phyloP scores from a whole-genome alignment of 768 basidiomycete species.

The Lentinula lateritia region DNA sequence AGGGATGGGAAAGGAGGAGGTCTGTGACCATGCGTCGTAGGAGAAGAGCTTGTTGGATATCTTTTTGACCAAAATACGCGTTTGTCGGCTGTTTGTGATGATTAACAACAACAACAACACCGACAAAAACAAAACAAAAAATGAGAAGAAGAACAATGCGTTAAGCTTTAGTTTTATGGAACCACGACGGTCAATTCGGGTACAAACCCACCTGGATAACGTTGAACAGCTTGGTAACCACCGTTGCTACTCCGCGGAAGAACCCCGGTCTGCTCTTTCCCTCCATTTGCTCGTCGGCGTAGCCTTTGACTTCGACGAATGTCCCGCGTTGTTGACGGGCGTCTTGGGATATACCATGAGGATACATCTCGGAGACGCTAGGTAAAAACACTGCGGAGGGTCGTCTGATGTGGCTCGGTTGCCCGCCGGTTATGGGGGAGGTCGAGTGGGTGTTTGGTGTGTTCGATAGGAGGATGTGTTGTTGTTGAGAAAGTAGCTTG shows the following conservation, averaged over 20 bases:
- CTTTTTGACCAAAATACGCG: slow-evolving; percentile 96
- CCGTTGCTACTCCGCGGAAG: slow-evolving; percentile 92
- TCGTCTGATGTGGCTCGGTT: slow-evolving; percentile 24
- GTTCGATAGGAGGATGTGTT: slow-evolving; percentile 19
- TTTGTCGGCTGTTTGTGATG: slow-evolving; percentile 63
- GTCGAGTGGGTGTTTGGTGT: not conserved
- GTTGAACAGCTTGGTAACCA: slow-evolving; percentile 94
- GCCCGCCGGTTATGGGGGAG: not conserved
- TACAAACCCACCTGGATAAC: slow-evolving; percentile 62
- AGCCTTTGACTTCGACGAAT: slow-evolving; percentile 90
- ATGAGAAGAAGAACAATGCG: no score
- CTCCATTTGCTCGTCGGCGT: slow-evolving; percentile 90
- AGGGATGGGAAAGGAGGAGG: slow-evolving; percentile 75
- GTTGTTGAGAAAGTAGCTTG: slow-evolving; percentile 42
- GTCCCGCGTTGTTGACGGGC: slow-evolving; percentile 74
- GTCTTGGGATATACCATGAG: slow-evolving; percentile 82
- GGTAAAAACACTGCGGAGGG: slow-evolving; percentile 79
- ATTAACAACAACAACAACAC: not conserved
- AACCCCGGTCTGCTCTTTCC: slow-evolving; percentile 83
- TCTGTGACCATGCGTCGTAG: slow-evolving; percentile 76
- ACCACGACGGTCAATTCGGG: no score
- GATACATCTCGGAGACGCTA: slow-evolving; percentile 81
- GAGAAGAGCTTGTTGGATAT: slow-evolving; percentile 93
- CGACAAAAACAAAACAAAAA: no score
- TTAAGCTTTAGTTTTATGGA: no score